Base-by-base conservation (phyloP, 2,329 filamentous ascomycete genomes). In the Metarhizium robertsii region DNA sequence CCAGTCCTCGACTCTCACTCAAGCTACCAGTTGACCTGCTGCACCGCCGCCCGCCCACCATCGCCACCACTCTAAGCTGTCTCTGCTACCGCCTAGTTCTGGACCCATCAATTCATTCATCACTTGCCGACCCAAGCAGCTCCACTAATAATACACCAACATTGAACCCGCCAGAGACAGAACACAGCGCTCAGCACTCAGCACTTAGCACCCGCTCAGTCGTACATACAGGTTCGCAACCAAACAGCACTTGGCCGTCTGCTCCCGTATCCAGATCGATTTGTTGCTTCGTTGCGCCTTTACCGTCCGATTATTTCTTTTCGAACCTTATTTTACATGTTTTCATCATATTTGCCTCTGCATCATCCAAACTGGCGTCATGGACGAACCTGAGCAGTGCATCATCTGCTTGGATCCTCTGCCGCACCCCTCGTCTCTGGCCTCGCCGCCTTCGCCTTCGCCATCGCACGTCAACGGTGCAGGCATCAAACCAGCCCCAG, bases 321-420 rank as follows among this genome's bases (percentile, higher is more conserved):
- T 32, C 20, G 6, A 29, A 48, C n/a, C 45, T 48, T n/a, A 45
- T 67, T 70, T 76, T 78, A 74, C 73, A 77, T 77, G 75, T 75
- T 72, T 74, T 62, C 72, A 69, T 70, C 71, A 71, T 66, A 59
- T 62, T 60, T 61, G 59, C 61, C 61, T 58, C 64, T 68, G 57
- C 64, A 63, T 61, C 67, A 66, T 67, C 68, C 64, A 65, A 68
- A 70, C 69, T 72, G 71, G 68, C 68, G 72, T 69, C 71, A 74
- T 75, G 73, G 73, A 72, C 73, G 73, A 75, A 64, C 71, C 81
- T 73, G 83, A 86, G 72, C 81, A 85, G 75, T 86, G 83, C 74
- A 86, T 86, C 71, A 82, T 86, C 72, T 86, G 83, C 77, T 76
- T 86, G 68, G 83, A 86, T 66, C 79, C 78, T 67, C 74, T 86